Evolutionary conservation across 2,329 filamentous ascomycete genomes (phyloP), one percentile per base, ranked within the genome.

Genomic region (Alternaria ventricosa): DNA sequence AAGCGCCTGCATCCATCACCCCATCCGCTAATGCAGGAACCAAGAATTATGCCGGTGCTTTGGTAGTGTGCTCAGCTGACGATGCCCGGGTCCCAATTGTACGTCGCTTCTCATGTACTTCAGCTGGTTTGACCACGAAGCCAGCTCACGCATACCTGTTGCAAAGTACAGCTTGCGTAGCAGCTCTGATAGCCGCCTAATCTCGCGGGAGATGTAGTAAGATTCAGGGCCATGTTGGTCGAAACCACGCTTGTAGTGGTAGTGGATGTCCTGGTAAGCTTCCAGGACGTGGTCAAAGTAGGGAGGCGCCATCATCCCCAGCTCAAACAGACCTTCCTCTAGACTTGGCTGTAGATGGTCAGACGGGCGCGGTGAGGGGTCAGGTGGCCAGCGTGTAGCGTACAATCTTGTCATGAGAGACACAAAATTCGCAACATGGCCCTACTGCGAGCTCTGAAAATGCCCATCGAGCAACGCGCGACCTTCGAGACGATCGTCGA

Each of bases 391-490:
- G 36, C 49, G 33, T 22, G 33, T 10, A 41, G 18, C 53, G 44
- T 55, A 67, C 66, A 30, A 65, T 65, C 7, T 57, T 46, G 33
- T 49, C 22, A 49, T 45, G 60, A 33, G 51, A 33, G 27, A 45
- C 53, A 47, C 66, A 68, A 18, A 64, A 61, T 5, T 67, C 61
- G 47, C 66, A 68, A 43, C 61, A 68, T 46, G 49, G 54, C n/a
- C 47, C 27, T 28, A 43, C 25, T 18, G 55, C 22, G 25, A 46
- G 20, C 20, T 59, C 41, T 13, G 53, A 23, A 20, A 55, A 63
- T 7, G 61, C 33, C 65, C 63, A 68, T 30, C 33, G 28, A 41
- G 63, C 57, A 25, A 50, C 46, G 30, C 47, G 57, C 41, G 56
- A 41, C 36, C 28, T 51, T 7, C 15, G 22, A 4, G 30, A 50